Evolutionary conservation across 352 stramenopile species (phyloP).

Genomic region (Phytophthora foliorum): DNA sequence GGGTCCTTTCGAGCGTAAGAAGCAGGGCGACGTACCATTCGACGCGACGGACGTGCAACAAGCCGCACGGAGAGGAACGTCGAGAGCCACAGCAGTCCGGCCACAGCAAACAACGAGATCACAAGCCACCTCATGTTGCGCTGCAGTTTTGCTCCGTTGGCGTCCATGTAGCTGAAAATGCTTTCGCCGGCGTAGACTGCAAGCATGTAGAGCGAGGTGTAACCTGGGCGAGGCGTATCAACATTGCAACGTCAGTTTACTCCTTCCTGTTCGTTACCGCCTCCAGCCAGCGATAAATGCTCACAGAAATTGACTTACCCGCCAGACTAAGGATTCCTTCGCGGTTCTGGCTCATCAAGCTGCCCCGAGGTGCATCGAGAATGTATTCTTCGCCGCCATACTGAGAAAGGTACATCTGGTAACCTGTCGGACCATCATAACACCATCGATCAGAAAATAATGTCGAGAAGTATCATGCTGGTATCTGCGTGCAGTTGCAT

Average conservation of each 20-base stretch:
- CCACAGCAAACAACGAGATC: slow-evolving; percentile 51
- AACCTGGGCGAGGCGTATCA: slow-evolving; percentile 66
- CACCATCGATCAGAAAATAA: not conserved
- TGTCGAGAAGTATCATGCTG: not conserved
- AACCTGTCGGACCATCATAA: slow-evolving; percentile 42
- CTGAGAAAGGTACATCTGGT: slow-evolving; percentile 89
- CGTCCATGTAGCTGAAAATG: slow-evolving; percentile 77
- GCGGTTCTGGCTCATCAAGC: slow-evolving; percentile 94
- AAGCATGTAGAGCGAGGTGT: slow-evolving; percentile 92
- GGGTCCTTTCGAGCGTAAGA: not conserved
- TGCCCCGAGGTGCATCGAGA: slow-evolving; percentile 67
- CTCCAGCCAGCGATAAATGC: not conserved
- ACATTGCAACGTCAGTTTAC: slow-evolving; percentile 2
- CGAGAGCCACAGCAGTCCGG: slow-evolving; percentile 53
- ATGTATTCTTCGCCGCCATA: slow-evolving; percentile 84
- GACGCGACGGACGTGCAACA: slow-evolving; percentile 69
- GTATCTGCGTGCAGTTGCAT: not conserved
- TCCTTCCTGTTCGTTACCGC: not conserved
- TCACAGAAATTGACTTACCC: slow-evolving; percentile 37
- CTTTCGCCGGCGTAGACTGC: slow-evolving; percentile 66
- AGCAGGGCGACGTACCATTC: slow-evolving; percentile 60
- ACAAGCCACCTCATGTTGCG: slow-evolving; percentile 76
- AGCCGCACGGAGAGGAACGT: slow-evolving; percentile 70
- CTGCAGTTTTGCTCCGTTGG: slow-evolving; percentile 61
- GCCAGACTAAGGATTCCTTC: slow-evolving; percentile 95